phyloP scores from a whole-genome alignment of 2,329 filamentous ascomycete species.

The Byssochlamys sp. region DNA sequence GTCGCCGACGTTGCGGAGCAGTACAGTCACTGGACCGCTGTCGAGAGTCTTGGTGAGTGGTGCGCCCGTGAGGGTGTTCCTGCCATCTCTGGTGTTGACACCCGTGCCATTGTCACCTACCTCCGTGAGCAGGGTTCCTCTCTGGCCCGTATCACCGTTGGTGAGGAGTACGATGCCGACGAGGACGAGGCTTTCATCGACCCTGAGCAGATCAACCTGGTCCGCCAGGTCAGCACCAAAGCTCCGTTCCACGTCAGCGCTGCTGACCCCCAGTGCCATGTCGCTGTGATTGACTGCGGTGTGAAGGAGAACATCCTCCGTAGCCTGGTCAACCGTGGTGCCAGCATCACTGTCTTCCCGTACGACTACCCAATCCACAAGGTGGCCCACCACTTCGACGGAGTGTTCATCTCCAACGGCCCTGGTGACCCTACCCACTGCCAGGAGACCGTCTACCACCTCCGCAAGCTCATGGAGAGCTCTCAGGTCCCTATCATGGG shows the following conservation, averaged over 20 bases:
- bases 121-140: constrained; percentile 95
- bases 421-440: constrained; percentile 97
- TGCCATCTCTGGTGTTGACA: constrained; percentile 93
- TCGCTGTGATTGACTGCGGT: constrained; percentile 93
- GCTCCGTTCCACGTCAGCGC: constrained; percentile 91
- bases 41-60: constrained; percentile 87
- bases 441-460: constrained; percentile 85
- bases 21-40: constrained; percentile 98
- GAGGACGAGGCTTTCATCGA: constrained; percentile 95
- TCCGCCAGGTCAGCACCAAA: constrained; percentile 94
- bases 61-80: constrained; percentile 92
- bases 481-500: constrained; percentile 91
- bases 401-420: constrained; percentile 97
- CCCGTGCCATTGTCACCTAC: constrained; percentile 88
- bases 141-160: constrained; percentile 83
- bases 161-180: constrained; percentile 96
- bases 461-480: constrained; percentile 79
- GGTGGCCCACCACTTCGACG: constrained; percentile 93
- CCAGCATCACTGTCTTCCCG: constrained; percentile 87
- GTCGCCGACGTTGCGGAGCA: constrained; percentile 87
- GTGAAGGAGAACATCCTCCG: constrained; percentile 99
- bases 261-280: constrained; percentile 70
- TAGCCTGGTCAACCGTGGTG: constrained; percentile 81
- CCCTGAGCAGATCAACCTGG: constrained; percentile 90
- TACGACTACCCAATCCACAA: constrained; percentile 98